A percentile compares a stretch with the other conserved stretches of the same genome.
phyloP scores from a whole-genome alignment of 2,329 filamentous ascomycete species.

The Penicillium expansum region DNA sequence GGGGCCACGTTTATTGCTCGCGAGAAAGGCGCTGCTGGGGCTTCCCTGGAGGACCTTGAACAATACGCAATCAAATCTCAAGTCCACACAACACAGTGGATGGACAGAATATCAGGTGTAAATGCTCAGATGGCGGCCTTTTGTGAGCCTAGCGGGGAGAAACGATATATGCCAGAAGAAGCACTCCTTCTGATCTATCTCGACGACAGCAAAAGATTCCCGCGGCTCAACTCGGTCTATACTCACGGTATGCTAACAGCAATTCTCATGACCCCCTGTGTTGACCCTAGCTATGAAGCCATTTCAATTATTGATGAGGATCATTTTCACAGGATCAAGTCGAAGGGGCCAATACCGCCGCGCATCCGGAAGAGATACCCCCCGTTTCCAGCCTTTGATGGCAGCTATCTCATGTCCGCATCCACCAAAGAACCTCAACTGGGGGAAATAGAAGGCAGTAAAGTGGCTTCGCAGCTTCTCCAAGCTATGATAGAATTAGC shows the following conservation, averaged over 20 bases:
- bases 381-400: conserved; percentile 13
- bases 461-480: conserved; percentile 31
- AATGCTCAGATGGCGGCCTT: conserved; percentile 5
- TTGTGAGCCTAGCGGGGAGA: neutral
- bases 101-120: neutral
- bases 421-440: conserved; percentile 18
- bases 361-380: neutral
- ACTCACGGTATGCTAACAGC: conserved; percentile 21
- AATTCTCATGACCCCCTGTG: conserved; percentile 31
- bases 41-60: neutral
- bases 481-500: conserved; percentile 28
- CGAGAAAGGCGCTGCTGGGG: conserved; percentile 2
- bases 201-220: conserved; percentile 26
- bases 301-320: neutral
- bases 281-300: conserved; percentile 17
- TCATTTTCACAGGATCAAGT: neutral
- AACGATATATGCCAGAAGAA: conserved; percentile 27
- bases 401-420: conserved; percentile 12
- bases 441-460: conserved; percentile 28
- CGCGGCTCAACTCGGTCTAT: conserved; percentile 30
- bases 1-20: conserved; percentile 22
- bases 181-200: conserved; percentile 28
- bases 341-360: neutral
- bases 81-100: conserved; percentile 8
- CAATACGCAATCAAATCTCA: conserved; percentile 26